Conservation (phyloP, 768 basidiomycete genomes). For the Mycena epipterygia region DNA sequence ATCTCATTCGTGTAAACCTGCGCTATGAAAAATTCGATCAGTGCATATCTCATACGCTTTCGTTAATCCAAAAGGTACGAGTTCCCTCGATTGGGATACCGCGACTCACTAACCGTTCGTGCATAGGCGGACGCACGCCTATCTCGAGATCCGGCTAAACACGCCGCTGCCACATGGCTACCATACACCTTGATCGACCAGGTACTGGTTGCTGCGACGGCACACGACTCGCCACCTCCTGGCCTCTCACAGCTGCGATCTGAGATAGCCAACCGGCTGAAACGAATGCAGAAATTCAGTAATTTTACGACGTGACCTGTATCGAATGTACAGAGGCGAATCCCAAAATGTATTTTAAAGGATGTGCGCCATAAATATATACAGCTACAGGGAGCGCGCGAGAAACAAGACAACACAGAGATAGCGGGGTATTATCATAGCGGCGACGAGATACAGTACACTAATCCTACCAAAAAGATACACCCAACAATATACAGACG, state of each 20-base stretch:
- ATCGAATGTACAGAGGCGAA: conserved; percentile 7
- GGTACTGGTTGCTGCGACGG: conserved; percentile 75
- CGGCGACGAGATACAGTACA: conserved; percentile 30
- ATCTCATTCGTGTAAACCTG: conserved; percentile 83
- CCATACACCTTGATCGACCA: conserved; percentile 90
- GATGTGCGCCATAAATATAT: conserved; percentile 7
- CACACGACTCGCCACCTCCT: conserved; percentile 63
- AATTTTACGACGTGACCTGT: conserved; percentile 47
- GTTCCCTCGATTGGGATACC: conserved; percentile 19
- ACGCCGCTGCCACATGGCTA: conserved; percentile 78
- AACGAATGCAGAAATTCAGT: conserved; percentile 77
- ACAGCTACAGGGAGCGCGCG: conserved; percentile 26
- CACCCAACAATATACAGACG: conserved; percentile 37
- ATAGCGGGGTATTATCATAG: conserved; percentile 32
- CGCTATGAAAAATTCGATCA: conserved; percentile 84
- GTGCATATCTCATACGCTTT: conserved; percentile 80
- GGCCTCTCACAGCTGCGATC: conserved; percentile 67
- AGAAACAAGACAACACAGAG: conserved; percentile 30
- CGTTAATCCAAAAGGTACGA: conserved; percentile 79
- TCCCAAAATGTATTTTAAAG: conserved; percentile 14
- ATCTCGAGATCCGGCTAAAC: conserved; percentile 64
- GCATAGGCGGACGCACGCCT: conserved; percentile 67
- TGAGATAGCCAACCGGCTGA: conserved; percentile 74
- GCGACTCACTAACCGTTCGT: conserved; percentile 30
- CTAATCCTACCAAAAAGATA: conserved; percentile 41